phyloP scores from a whole-genome alignment of 2,329 filamentous ascomycete species.

The Fusarium tupiense region DNA sequence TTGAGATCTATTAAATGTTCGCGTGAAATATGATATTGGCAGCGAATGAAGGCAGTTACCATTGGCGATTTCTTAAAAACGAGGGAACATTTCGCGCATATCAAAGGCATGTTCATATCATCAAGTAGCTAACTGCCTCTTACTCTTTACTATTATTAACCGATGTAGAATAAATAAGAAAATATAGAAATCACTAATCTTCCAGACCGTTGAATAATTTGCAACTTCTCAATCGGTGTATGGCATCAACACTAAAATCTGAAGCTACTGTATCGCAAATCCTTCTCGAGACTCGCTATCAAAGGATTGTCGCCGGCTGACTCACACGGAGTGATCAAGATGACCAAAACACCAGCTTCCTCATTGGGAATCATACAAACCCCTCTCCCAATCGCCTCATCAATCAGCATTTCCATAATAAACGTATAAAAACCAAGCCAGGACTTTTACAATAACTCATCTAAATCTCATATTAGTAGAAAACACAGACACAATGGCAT shows the following conservation, averaged over 20 bases:
- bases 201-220: not conserved
- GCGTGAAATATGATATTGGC: too few relatives aligned
- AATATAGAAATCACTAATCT: not conserved
- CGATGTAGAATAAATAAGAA: not conserved
- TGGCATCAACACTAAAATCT: not conserved
- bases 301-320: slow-evolving; percentile 19
- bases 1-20: too few relatives aligned
- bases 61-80: too few relatives aligned
- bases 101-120: too few relatives aligned
- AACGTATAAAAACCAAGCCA: slow-evolving; percentile 8
- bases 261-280: not conserved
- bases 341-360: slow-evolving; percentile 26
- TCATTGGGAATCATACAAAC: slow-evolving; percentile 19
- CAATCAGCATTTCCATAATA: not conserved
- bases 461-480: not conserved
- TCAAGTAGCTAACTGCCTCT: too few relatives aligned
- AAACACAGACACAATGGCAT: slow-evolving; percentile 7
- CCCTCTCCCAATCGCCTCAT: not conserved
- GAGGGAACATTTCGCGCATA: too few relatives aligned
- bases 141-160: too few relatives aligned
- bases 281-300: not conserved
- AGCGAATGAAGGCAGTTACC: too few relatives aligned
- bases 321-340: slow-evolving; percentile 6
- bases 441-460: not conserved
- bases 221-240: not conserved